phyloP scores from a whole-genome alignment of 371 early-diverging fungal genomes.

The Gilbertella persicaria region DNA sequence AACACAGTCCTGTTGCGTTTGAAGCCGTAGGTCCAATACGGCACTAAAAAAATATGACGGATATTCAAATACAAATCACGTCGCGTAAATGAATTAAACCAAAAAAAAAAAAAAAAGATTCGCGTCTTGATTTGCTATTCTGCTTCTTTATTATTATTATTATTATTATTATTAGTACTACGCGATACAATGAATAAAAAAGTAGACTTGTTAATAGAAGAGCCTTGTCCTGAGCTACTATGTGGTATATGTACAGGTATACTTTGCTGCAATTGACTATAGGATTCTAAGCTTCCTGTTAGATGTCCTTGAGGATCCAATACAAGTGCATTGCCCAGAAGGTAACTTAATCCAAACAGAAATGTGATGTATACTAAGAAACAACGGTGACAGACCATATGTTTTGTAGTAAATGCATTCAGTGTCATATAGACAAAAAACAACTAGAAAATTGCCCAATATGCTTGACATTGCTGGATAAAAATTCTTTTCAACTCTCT shows the following conservation, averaged over 20 bases:
- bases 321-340: constrained; percentile 57
- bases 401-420: constrained; percentile 47
- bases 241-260: constrained; percentile 52
- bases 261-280: neutral
- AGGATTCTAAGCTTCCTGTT: neutral
- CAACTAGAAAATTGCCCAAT: constrained; percentile 31
- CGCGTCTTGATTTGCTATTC: too few species aligned
- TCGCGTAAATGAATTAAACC: too few species aligned
- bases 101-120: too few species aligned
- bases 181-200: constrained; percentile 27
- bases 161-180: too few species aligned
- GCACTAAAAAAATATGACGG: too few species aligned
- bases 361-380: neutral
- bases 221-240: constrained; percentile 45
- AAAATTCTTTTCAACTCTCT: constrained; percentile 36
- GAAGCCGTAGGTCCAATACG: too few species aligned
- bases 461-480: constrained; percentile 29
- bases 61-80: too few species aligned
- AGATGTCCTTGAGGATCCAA: constrained; percentile 54
- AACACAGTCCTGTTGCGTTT: too few species aligned
- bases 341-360: constrained; percentile 22
- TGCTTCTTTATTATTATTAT: too few species aligned
- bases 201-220: constrained; percentile 38
- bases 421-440: constrained; percentile 24
- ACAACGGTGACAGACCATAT: constrained; percentile 57